phyloP scores from a whole-genome alignment of 1,139 yeast species.

The Pichia sp. region DNA sequence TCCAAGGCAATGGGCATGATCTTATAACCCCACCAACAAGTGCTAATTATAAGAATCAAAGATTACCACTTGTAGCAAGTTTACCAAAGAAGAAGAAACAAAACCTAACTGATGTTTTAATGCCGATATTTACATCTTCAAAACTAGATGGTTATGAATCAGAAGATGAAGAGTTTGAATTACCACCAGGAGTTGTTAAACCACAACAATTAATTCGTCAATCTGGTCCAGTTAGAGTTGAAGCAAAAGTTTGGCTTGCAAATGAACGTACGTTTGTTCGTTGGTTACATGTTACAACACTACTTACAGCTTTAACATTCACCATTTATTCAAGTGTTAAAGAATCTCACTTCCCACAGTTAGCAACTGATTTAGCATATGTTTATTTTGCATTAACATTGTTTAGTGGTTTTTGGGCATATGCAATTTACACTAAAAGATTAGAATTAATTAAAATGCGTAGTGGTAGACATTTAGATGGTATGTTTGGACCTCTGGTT shows the following conservation, averaged over 20 bases:
- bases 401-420: constrained; percentile 88
- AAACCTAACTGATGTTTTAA: constrained; percentile 18
- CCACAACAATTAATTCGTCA: constrained; percentile 78
- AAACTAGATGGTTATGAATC: constrained; percentile 49
- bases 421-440: constrained; percentile 65
- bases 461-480: constrained; percentile 83
- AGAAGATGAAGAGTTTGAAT: constrained; percentile 78
- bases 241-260: constrained; percentile 97
- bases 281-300: constrained; percentile 90
- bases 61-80: constrained; percentile 13
- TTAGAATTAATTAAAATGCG: constrained; percentile 70
- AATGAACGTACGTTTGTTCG: constrained; percentile 95
- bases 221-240: constrained; percentile 87
- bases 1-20: constrained; percentile 1
- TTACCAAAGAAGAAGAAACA: constrained; percentile 18
- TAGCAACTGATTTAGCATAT: constrained; percentile 67
- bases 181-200: constrained; percentile 84
- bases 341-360: constrained; percentile 47
- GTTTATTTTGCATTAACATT: constrained; percentile 73
- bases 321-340: constrained; percentile 74
- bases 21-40: constrained; percentile 6
- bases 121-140: constrained; percentile 29
- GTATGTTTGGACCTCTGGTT: constrained; percentile 79
- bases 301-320: constrained; percentile 82
- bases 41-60: constrained; percentile 3